phyloP scores from a whole-genome alignment of 305 asterid genomes.

The Fraxinus latifolia region DNA sequence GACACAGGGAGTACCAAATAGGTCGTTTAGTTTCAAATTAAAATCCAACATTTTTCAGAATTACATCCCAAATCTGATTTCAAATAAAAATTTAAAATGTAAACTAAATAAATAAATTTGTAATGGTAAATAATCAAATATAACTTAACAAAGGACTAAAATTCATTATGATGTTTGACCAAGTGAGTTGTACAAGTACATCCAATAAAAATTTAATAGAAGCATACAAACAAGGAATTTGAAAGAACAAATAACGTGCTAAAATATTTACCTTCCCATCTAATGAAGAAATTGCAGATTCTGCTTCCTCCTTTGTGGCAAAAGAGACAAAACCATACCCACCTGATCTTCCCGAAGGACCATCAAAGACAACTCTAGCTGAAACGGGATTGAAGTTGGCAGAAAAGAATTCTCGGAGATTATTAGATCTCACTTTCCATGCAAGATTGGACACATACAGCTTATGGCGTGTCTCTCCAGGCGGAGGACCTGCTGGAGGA shows the following conservation, averaged over 20 bases:
- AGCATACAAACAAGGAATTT: background rate
- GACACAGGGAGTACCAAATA: background rate
- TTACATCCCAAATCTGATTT: background rate
- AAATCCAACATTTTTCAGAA: background rate
- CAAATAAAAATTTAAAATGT: background rate
- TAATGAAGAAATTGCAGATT: conserved; percentile 59
- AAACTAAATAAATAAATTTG: background rate
- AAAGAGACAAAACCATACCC: conserved; percentile 87
- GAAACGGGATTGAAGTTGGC: conserved; percentile 59
- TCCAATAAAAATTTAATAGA: background rate
- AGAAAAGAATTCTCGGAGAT: conserved; percentile 69
- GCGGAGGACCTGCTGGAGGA: conserved; percentile 30
- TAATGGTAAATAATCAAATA: background rate
- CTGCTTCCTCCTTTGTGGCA: conserved; percentile 79
- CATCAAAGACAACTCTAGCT: conserved; percentile 66
- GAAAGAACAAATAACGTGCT: background rate
- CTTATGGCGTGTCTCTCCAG: conserved; percentile 48
- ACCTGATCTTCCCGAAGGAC: conserved; percentile 70
- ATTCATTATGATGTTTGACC: conserved; percentile 4
- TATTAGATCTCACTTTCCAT: conserved; percentile 80
- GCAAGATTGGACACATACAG: conserved; percentile 79
- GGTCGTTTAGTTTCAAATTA: background rate
- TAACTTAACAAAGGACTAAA: background rate
- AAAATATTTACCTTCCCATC: conserved; percentile 62
- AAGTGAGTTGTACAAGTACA: conserved; percentile 15